A percentile compares a stretch with the other conserved stretches of the same genome.
phyloP scores from a whole-genome alignment of 2,329 filamentous ascomycete genomes.

The Fusarium miscanthi region DNA sequence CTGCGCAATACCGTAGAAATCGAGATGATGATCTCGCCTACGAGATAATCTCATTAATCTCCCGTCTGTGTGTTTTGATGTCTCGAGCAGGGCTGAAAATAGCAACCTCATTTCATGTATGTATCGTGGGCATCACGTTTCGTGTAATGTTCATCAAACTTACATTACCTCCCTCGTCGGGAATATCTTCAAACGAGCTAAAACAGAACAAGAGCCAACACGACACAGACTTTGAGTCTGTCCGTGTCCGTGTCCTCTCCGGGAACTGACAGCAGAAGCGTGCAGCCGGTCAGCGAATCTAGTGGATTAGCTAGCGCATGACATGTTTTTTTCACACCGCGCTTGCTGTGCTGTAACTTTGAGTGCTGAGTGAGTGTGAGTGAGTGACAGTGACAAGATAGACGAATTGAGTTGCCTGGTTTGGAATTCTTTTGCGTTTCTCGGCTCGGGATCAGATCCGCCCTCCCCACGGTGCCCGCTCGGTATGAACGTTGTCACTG shows the following conservation, averaged over 20 bases:
- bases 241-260: slow-evolving; percentile 16
- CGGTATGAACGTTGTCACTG: not conserved
- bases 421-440: slow-evolving; percentile 19
- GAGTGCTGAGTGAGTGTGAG: not conserved
- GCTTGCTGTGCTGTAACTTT: not conserved
- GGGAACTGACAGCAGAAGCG: slow-evolving; percentile 33
- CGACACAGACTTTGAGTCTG: not conserved
- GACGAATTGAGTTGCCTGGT: slow-evolving; percentile 28
- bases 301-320: slow-evolving; percentile 35
- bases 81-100: slow-evolving; percentile 36
- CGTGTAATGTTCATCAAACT: slow-evolving; percentile 13
- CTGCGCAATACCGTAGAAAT: not conserved
- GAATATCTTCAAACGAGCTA: slow-evolving; percentile 31
- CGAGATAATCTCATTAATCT: slow-evolving; percentile 30
- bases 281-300: slow-evolving; percentile 40
- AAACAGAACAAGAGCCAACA: slow-evolving; percentile 6
- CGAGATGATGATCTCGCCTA: slow-evolving; percentile 31
- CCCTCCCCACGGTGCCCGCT: slow-evolving; percentile 23
- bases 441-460: slow-evolving; percentile 28
- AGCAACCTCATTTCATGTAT: slow-evolving; percentile 6
- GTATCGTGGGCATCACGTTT: not conserved
- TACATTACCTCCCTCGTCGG: slow-evolving; percentile 12
- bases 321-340: slow-evolving; percentile 19
- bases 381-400: not conserved
- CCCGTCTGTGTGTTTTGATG: not conserved